These are phyloP conservation scores for Drechslerella coelobrocha DNA, from an alignment of 2,329 filamentous ascomycete species.

Conservation along the genomic window DNA sequence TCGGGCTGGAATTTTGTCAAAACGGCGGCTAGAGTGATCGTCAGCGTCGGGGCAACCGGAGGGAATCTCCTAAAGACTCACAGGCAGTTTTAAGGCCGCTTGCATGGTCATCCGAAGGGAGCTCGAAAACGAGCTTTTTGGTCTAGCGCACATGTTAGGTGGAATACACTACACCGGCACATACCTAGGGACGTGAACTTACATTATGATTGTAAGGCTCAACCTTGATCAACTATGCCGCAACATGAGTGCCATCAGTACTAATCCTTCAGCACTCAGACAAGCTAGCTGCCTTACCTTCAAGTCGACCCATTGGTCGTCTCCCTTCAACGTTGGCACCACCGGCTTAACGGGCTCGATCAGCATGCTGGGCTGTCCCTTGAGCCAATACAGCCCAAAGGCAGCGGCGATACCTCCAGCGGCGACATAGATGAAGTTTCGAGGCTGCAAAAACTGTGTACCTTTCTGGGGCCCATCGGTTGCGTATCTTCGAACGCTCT, in stretches of 20 bases:
- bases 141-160: slow-evolving; percentile 33
- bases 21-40: slow-evolving; percentile 67
- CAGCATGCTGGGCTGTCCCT: slow-evolving; percentile 36
- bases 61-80: slow-evolving; percentile 56
- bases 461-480: slow-evolving; percentile 37
- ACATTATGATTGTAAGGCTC: slow-evolving; percentile 50
- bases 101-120: slow-evolving; percentile 82
- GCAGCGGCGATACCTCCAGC: slow-evolving; percentile 67
- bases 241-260: background rate
- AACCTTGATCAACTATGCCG: slow-evolving; percentile 33
- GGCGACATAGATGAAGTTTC: slow-evolving; percentile 66
- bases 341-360: slow-evolving; percentile 52
- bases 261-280: background rate
- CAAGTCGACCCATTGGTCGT: slow-evolving; percentile 59
- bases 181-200: background rate
- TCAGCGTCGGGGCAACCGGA: background rate
- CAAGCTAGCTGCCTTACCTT: slow-evolving; percentile 21
- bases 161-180: background rate
- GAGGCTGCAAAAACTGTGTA: slow-evolving; percentile 37
- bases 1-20: slow-evolving; percentile 91
- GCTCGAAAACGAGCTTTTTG: slow-evolving; percentile 86
- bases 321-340: slow-evolving; percentile 51
- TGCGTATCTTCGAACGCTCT: slow-evolving; percentile 39
- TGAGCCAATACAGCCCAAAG: slow-evolving; percentile 65
- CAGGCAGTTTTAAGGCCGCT: slow-evolving; percentile 83